A percentile compares a stretch with the other conserved stretches of the same genome.
Conservation (phyloP, 108 stramenopile species). For the Nitzschia sp. region DNA sequence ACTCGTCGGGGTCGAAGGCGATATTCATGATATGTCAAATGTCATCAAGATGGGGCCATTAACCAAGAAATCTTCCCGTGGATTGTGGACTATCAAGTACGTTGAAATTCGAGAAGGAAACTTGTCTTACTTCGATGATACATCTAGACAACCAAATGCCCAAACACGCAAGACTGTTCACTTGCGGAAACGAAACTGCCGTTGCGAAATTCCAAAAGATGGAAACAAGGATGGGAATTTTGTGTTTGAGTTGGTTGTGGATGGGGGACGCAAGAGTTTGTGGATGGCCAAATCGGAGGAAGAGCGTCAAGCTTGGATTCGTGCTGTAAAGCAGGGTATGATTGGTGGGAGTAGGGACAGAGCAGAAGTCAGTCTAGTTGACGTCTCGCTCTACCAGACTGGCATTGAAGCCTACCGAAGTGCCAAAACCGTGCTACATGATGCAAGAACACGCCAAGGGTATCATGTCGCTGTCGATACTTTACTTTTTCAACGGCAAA, state of each 20-base stretch:
- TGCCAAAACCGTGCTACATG: constrained; percentile 7
- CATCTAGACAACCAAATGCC: constrained; percentile 12
- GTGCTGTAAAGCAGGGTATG: constrained; percentile 79
- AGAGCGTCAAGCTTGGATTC: constrained; percentile 73
- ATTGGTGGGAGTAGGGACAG: constrained; percentile 50
- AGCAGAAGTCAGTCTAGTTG: constrained; percentile 17
- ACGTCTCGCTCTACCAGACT: constrained; percentile 26
- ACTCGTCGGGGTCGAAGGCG: constrained; percentile 49
- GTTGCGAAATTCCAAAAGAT: constrained; percentile 16
- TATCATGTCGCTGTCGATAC: constrained; percentile 30
- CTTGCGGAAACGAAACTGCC: constrained; percentile 54
- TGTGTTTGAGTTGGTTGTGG: constrained; percentile 59
- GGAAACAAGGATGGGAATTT: constrained; percentile 25
- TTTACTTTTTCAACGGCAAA: constrained; percentile 18
- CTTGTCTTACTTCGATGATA: constrained; percentile 60
- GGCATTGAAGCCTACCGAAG: constrained; percentile 28
- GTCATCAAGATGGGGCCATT: constrained; percentile 68
- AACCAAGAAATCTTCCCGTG: constrained; percentile 58
- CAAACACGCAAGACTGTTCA: constrained; percentile 56
- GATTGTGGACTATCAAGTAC: constrained; percentile 68
- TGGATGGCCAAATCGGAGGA: constrained; percentile 77
- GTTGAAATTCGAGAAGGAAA: constrained; percentile 76
- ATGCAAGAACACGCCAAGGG: constrained; percentile 26
- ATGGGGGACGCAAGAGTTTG: constrained; percentile 49
- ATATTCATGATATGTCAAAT: constrained; percentile 42